phyloP scores from a whole-genome alignment of 768 basidiomycete species.

The Aureoboletus auriporus region DNA sequence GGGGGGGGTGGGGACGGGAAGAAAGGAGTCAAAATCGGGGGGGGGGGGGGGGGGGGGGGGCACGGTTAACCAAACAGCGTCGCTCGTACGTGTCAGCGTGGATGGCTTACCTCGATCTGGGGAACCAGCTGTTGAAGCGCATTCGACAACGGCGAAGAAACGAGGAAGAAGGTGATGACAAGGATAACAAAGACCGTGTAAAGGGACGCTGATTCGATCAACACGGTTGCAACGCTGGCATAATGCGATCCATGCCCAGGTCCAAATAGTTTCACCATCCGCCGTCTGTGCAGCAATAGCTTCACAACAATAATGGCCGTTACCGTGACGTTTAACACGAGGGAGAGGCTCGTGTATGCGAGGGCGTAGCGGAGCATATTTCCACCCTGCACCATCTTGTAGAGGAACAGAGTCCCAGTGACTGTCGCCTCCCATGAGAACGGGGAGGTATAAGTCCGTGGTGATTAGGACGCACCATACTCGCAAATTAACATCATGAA shows the following conservation, averaged over 20 bases:
- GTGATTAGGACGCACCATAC: constrained; percentile 8
- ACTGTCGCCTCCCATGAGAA: constrained; percentile 1
- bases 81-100: neutral
- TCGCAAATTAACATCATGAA: constrained; percentile 3
- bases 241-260: constrained; percentile 12
- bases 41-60: too few species aligned
- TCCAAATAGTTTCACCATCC: constrained; percentile 10
- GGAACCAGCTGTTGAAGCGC: constrained; percentile 15
- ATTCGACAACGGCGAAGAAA: constrained; percentile 1
- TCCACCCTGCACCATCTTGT: neutral
- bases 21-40: too few species aligned
- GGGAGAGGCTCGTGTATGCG: constrained; percentile 8
- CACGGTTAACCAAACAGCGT: too few species aligned
- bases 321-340: constrained; percentile 13
- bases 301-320: constrained; percentile 15
- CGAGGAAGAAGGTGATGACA: constrained; percentile 7
- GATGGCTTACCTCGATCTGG: constrained; percentile 14
- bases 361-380: neutral
- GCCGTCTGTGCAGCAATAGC: constrained; percentile 12
- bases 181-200: constrained; percentile 14
- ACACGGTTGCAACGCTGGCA: constrained; percentile 4
- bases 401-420: constrained; percentile 4
- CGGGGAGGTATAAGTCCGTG: neutral
- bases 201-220: constrained; percentile 20
- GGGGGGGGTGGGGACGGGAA: too few species aligned